Conservation (phyloP, 225 moss, liverwort and hornwort genomes). For the Ulota crispa region DNA sequence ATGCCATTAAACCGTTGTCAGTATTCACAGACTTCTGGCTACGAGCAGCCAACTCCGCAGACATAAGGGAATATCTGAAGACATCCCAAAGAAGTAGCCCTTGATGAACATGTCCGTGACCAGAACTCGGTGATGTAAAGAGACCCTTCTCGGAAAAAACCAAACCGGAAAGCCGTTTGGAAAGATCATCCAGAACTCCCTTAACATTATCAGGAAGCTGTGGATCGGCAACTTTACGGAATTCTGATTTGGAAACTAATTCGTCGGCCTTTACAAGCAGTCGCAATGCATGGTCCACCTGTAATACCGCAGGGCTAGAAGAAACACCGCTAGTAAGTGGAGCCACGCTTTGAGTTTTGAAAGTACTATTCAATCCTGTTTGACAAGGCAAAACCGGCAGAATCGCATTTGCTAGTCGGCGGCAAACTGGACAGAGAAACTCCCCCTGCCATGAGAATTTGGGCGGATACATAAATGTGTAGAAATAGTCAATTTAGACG, state of each 20-base stretch:
- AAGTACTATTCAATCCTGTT: constrained; percentile 39
- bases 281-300: constrained; percentile 70
- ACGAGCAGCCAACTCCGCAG: constrained; percentile 83
- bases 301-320: constrained; percentile 37
- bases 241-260: constrained; percentile 69
- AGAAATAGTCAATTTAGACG: constrained; percentile 5
- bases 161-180: constrained; percentile 65
- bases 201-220: constrained; percentile 78
- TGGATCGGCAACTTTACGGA: constrained; percentile 67
- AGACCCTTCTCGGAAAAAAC: constrained; percentile 69
- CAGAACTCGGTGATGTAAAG: constrained; percentile 38
- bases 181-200: constrained; percentile 69
- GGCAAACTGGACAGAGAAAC: constrained; percentile 93
- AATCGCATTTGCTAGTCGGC: constrained; percentile 86
- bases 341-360: constrained; percentile 30
- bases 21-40: constrained; percentile 50
- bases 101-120: constrained; percentile 71
- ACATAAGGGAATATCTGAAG: constrained; percentile 83
- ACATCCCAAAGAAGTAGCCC: constrained; percentile 91
- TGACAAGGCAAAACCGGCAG: constrained; percentile 70
- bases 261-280: constrained; percentile 79
- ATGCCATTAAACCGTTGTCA: constrained; percentile 66
- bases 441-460: constrained; percentile 65
- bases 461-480: background rate
- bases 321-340: constrained; percentile 33